A percentile compares a stretch with the other conserved stretches of the same genome.
Evolutionary conservation across 192 early-diverging fungal species (phyloP).

Genomic region (Coemansia sp.): DNA sequence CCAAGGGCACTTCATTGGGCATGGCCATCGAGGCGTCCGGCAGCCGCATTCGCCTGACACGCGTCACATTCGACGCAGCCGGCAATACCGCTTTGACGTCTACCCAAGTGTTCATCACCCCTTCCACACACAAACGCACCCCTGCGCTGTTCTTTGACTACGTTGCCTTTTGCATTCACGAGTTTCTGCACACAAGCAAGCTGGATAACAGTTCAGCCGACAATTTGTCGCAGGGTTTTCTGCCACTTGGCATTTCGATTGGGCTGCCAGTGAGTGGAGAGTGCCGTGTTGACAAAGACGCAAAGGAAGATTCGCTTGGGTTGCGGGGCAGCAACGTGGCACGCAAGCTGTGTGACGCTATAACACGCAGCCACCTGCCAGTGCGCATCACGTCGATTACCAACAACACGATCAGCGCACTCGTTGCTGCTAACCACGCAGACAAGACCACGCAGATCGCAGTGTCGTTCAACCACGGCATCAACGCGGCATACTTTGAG

Average conservation of each 20-base stretch:
- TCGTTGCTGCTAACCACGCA: slow-evolving; percentile 78
- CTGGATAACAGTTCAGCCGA: slow-evolving; percentile 9
- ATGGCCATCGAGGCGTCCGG: no score
- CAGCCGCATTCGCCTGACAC: slow-evolving; percentile 87
- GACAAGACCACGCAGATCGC: slow-evolving; percentile 68
- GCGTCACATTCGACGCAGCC: slow-evolving; percentile 62
- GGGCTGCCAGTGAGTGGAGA: slow-evolving; percentile 81
- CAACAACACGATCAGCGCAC: slow-evolving; percentile 92
- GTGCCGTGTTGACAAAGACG: slow-evolving; percentile 39
- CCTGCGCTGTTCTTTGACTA: slow-evolving; percentile 63
- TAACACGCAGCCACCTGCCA: slow-evolving; percentile 64
- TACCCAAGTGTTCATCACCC: slow-evolving; percentile 57
- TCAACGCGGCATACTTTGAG: slow-evolving; percentile 97
- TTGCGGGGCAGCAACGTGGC: slow-evolving; percentile 71
- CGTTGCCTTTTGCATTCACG: slow-evolving; percentile 76
- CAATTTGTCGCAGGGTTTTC: neutral
- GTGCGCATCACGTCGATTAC: slow-evolving; percentile 79
- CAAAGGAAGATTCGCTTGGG: slow-evolving; percentile 55
- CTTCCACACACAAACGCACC: slow-evolving; percentile 29
- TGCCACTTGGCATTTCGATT: slow-evolving; percentile 82
- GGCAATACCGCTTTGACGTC: slow-evolving; percentile 55
- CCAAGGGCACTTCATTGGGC: no score
- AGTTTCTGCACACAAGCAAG: slow-evolving; percentile 57
- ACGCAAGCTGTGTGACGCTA: slow-evolving; percentile 66
- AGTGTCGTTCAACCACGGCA: slow-evolving; percentile 89